Evolutionary conservation across 805 yeast species (phyloP).

Genomic region (Candida caryicola): DNA sequence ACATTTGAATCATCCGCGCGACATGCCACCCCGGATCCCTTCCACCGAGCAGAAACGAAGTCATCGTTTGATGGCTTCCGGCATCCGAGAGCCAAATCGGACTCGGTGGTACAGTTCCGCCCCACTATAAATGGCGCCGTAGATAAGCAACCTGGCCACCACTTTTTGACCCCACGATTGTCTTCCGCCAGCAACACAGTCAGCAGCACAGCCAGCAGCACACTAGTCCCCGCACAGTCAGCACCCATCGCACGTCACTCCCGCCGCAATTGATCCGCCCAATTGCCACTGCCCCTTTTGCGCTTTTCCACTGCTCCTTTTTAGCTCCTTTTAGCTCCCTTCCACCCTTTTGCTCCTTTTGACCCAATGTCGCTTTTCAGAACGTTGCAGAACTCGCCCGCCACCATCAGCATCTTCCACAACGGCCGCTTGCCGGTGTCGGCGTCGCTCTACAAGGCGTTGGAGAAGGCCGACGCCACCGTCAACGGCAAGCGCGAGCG

Average conservation of each 20-base stretch:
- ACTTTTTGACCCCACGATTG: too few relatives aligned
- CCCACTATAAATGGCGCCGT: too few relatives aligned
- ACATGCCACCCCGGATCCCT: not conserved
- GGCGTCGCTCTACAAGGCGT: slow-evolving; percentile 26
- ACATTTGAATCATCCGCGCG: not conserved
- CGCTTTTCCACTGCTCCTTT: not conserved
- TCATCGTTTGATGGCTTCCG: too few relatives aligned
- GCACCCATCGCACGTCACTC: too few relatives aligned
- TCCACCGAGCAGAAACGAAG: not conserved
- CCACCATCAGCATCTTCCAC: slow-evolving; percentile 42
- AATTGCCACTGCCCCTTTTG: not conserved
- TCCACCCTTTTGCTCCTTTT: slow-evolving; percentile 1
- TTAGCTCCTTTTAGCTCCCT: too few relatives aligned
- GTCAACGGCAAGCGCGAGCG: slow-evolving; percentile 27
- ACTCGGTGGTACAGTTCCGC: too few relatives aligned
- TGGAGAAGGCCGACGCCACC: slow-evolving; percentile 29
- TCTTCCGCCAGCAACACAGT: too few relatives aligned
- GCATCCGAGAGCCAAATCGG: too few relatives aligned
- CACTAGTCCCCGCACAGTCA: too few relatives aligned
- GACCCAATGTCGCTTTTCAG: slow-evolving; percentile 37
- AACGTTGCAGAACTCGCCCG: slow-evolving; percentile 41
- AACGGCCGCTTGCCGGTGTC: slow-evolving; percentile 34
- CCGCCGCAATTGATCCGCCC: too few relatives aligned
- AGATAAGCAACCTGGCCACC: too few relatives aligned
- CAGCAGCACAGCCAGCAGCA: too few relatives aligned